Evolutionary conservation across 176 grass and related monocot genomes (phyloP).

Genomic region (Lolium rigidum): DNA sequence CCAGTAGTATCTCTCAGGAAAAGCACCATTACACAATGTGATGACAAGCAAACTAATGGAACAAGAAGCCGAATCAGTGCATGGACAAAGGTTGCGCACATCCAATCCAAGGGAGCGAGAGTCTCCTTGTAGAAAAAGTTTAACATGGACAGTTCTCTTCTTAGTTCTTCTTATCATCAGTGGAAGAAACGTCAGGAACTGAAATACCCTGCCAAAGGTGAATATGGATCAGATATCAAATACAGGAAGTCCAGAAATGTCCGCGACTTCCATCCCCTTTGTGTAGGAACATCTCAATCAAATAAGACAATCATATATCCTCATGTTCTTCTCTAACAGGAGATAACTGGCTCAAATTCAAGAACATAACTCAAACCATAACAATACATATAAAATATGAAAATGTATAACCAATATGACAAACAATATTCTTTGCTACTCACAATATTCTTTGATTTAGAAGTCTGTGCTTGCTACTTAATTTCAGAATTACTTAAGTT

Average conservation of each 20-base stretch:
- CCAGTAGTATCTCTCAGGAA: neutral
- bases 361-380: neutral
- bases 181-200: neutral
- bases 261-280: neutral
- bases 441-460: neutral
- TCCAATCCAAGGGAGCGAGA: neutral
- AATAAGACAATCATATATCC: neutral
- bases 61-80: neutral
- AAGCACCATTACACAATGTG: neutral
- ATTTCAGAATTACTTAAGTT: neutral
- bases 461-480: neutral
- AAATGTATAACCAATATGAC: neutral
- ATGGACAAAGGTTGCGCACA: neutral
- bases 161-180: neutral
- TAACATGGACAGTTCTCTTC: neutral
- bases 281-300: neutral
- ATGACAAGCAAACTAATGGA: neutral
- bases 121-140: neutral
- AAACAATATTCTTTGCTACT: neutral
- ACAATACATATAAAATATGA: neutral
- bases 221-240: neutral
- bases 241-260: neutral
- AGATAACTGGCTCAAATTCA: neutral
- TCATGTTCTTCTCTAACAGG: conserved; percentile 10
- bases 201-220: neutral